These are phyloP conservation scores for Nakaseomyces nivariensis DNA, from an alignment of 1,139 yeast genomes.

Conservation along the genomic window DNA sequence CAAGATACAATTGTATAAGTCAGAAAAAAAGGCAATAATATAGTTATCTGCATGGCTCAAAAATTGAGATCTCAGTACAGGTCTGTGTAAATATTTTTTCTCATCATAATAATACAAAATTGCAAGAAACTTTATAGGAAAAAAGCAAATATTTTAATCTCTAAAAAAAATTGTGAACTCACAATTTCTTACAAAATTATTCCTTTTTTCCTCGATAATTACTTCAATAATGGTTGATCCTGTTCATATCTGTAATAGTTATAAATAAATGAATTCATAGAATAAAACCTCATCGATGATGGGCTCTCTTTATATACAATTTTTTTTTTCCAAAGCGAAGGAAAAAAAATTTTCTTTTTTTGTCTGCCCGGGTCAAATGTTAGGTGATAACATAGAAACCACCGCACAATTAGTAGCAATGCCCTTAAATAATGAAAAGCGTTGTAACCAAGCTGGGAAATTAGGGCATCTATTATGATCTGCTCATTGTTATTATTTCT, in stretches of 20 bases:
- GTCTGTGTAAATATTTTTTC: constrained; percentile 35
- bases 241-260: too few relatives aligned
- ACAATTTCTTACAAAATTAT: neutral
- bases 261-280: too few relatives aligned
- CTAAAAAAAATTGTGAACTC: neutral
- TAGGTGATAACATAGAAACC: too few relatives aligned
- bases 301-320: neutral
- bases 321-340: too few relatives aligned
- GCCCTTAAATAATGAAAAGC: too few relatives aligned
- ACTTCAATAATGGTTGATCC: too few relatives aligned
- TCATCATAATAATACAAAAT: constrained; percentile 28
- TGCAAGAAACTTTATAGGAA: neutral
- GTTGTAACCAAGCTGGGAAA: too few relatives aligned
- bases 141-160: neutral
- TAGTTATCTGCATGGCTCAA: constrained; percentile 28
- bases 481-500: too few relatives aligned
- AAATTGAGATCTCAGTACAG: constrained; percentile 33
- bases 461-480: too few relatives aligned
- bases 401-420: too few relatives aligned
- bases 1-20: neutral
- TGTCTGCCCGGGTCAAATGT: too few relatives aligned
- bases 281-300: neutral
- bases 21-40: constrained; percentile 29
- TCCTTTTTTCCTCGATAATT: neutral
- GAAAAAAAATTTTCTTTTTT: too few relatives aligned